phyloP scores from a whole-genome alignment of 2,329 filamentous ascomycete genomes.

The Fusarium praegraminearum region DNA sequence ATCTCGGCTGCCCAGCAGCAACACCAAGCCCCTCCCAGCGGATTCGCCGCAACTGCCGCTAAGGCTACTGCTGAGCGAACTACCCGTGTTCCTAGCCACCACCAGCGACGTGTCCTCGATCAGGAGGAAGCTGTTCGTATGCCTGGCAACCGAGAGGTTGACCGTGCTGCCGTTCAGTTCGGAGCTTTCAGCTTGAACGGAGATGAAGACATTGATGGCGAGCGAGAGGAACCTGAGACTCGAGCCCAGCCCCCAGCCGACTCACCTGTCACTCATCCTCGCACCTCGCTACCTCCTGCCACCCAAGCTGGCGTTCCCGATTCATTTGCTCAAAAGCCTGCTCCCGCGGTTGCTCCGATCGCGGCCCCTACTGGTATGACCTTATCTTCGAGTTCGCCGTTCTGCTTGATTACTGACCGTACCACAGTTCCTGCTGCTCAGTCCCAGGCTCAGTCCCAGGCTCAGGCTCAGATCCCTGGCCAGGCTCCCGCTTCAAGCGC shows the following conservation, averaged over 20 bases:
- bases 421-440: constrained; percentile 36
- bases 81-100: constrained; percentile 78
- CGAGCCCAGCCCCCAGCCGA: constrained; percentile 92
- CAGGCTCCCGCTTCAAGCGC: constrained; percentile 68
- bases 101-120: constrained; percentile 85
- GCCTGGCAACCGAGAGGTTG: constrained; percentile 95
- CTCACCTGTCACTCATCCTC: constrained; percentile 86
- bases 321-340: constrained; percentile 67
- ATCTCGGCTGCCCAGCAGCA: constrained; percentile 73
- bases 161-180: constrained; percentile 93
- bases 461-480: constrained; percentile 50
- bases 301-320: constrained; percentile 68
- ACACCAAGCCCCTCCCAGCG: constrained; percentile 70
- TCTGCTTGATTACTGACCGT: constrained; percentile 22
- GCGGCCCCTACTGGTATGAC: constrained; percentile 53
- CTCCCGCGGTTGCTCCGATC: constrained; percentile 58
- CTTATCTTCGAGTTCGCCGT: background rate
- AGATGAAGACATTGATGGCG: constrained; percentile 90
- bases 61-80: constrained; percentile 77
- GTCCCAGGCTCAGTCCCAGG: constrained; percentile 60
- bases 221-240: constrained; percentile 95
- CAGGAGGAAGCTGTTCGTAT: constrained; percentile 98
- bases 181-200: constrained; percentile 93
- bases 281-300: constrained; percentile 86
- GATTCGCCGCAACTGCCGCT: constrained; percentile 82